Percentiles rank a stretch among this genome's conserved stretches.
Conservation (phyloP, 208 protist genomes). For the Leishmania turanica region DNA sequence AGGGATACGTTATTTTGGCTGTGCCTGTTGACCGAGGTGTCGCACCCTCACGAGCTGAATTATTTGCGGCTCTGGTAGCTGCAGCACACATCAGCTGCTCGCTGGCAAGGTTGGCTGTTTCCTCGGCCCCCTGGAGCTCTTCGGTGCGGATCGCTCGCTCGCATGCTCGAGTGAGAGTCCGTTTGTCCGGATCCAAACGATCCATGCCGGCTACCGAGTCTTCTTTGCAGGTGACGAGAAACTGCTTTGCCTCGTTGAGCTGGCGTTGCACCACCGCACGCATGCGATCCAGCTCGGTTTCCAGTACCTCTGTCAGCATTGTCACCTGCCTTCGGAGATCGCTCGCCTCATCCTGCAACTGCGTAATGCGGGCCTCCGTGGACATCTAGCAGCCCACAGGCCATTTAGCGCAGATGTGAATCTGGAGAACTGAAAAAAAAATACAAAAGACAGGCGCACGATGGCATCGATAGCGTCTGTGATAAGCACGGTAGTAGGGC, state of each 20-base stretch:
- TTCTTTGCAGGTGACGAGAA: constrained; percentile 8
- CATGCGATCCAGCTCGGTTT: constrained; percentile 15
- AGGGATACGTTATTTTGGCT: background rate
- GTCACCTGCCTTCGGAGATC: constrained; percentile 13
- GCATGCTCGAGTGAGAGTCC: constrained; percentile 1
- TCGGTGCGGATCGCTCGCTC: constrained; percentile 9
- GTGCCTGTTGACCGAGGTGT: background rate
- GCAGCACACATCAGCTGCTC: background rate
- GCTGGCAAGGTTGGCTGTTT: background rate
- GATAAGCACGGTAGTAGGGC: background rate
- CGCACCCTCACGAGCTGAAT: background rate
- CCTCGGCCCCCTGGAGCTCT: background rate
- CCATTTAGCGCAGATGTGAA: background rate
- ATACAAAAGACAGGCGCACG: too few species aligned
- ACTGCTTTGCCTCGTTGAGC: constrained; percentile 12
- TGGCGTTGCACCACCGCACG: constrained; percentile 6
- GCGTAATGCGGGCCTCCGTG: constrained; percentile 10
- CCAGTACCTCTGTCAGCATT: constrained; percentile 10
- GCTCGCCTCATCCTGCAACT: constrained; percentile 19
- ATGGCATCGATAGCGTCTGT: background rate
- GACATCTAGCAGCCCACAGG: constrained; percentile 10
- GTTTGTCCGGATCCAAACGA: constrained; percentile 6
- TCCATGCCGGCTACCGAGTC: constrained; percentile 5
- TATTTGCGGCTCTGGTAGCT: background rate
- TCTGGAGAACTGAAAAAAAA: background rate